These are phyloP conservation scores for Aspergillus ochraceus DNA, from an alignment of 2,329 filamentous ascomycete genomes.

Conservation along the genomic window DNA sequence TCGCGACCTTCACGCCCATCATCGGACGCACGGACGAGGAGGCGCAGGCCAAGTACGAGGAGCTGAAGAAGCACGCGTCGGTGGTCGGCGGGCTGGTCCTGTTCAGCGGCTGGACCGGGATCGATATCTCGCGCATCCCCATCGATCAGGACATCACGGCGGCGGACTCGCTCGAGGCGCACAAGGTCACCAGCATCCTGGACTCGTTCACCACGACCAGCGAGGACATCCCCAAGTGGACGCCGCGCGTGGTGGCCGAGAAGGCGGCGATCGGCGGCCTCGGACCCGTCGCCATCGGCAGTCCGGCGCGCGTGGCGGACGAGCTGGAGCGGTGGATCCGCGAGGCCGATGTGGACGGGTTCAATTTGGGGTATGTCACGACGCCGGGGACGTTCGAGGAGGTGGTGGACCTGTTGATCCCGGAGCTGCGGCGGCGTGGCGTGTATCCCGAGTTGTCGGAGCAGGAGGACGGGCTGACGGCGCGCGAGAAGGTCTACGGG, in stretches of 20 bases:
- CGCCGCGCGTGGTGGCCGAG: conserved; percentile 48
- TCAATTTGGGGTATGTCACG: conserved; percentile 50
- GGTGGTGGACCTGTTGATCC: conserved; percentile 51
- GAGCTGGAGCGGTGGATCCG: conserved; percentile 50
- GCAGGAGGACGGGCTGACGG: conserved; percentile 42
- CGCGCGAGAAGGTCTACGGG: conserved; percentile 63
- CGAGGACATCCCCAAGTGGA: conserved; percentile 49
- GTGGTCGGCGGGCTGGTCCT: conserved; percentile 57
- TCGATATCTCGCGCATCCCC: conserved; percentile 59
- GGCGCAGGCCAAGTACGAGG: conserved; percentile 53
- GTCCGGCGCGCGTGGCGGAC: conserved; percentile 47
- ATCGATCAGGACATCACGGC: conserved; percentile 58
- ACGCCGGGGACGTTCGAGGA: conserved; percentile 56
- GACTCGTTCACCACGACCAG: conserved; percentile 52
- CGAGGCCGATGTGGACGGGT: conserved; percentile 45
- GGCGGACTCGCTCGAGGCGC: conserved; percentile 55
- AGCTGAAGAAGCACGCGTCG: conserved; percentile 54
- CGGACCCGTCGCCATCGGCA: conserved; percentile 51
- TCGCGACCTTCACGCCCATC: conserved; percentile 53
- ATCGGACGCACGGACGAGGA: conserved; percentile 54
- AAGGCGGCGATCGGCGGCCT: conserved; percentile 51
- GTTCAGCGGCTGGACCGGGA: conserved; percentile 60
- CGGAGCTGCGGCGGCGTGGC: conserved; percentile 46
- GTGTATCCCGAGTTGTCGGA: conserved; percentile 41
- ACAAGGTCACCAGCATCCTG: conserved; percentile 52